A percentile compares a stretch with the other conserved stretches of the same genome.
These are phyloP conservation scores for Albizia julibrissin DNA, from an alignment of 306 rosid genomes.

Conservation along the genomic window DNA sequence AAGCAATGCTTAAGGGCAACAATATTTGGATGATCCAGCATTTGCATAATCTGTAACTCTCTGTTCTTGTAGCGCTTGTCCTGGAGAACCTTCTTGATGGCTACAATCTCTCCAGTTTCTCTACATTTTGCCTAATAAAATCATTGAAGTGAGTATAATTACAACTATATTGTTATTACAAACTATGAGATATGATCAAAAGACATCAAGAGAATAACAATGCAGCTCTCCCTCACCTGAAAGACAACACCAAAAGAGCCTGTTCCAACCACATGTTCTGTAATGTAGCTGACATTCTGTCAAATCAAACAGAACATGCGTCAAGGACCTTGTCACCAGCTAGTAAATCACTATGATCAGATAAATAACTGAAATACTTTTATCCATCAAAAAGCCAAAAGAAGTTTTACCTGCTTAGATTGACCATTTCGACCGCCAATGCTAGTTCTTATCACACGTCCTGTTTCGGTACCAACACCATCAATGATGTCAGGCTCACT, in stretches of 20 bases:
- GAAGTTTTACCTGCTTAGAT: constrained; percentile 70
- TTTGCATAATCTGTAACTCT: constrained; percentile 77
- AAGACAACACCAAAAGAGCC: constrained; percentile 98
- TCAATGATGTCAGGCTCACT: constrained; percentile 89
- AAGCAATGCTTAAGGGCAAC: constrained; percentile 71
- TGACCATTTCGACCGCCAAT: constrained; percentile 86
- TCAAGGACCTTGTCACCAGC: neutral
- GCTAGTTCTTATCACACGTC: constrained; percentile 90
- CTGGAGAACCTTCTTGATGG: constrained; percentile 39
- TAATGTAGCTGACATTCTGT: constrained; percentile 82
- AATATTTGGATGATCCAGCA: constrained; percentile 81
- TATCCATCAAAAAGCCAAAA: constrained; percentile 9
- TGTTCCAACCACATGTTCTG: constrained; percentile 95
- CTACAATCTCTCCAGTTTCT: constrained; percentile 43
- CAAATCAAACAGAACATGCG: constrained; percentile 32
- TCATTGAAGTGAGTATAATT: neutral
- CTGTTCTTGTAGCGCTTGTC: constrained; percentile 46
- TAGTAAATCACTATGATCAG: constrained; percentile 10
- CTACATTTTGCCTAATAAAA: constrained; percentile 40
- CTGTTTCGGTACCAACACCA: constrained; percentile 91
- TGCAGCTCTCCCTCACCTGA: constrained; percentile 57
- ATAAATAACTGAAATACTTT: neutral
- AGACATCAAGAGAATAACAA: constrained; percentile 21
- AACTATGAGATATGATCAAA: constrained; percentile 19
- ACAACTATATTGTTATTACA: neutral